Evolutionary conservation across 2,329 filamentous ascomycete species (phyloP).

Genomic region (Harringtonia lauricola): DNA sequence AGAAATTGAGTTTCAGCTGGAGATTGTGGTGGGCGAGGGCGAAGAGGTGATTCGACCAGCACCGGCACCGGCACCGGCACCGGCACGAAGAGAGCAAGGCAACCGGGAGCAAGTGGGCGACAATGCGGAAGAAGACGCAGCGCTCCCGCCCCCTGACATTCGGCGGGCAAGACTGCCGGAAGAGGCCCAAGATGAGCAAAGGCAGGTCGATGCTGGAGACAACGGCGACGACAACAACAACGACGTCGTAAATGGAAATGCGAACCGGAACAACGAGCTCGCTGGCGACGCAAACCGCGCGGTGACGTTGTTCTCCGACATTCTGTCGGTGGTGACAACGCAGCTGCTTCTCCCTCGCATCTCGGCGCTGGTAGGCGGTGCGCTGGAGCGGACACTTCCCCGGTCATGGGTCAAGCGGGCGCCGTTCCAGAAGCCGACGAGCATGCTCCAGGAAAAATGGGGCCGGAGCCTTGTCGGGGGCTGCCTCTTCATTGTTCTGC

Average conservation of each 20-base stretch:
- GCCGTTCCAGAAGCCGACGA: slow-evolving; percentile 15
- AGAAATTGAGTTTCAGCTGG: slow-evolving; percentile 7
- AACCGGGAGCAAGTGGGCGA: slow-evolving; percentile 19
- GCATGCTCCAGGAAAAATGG: slow-evolving; percentile 75
- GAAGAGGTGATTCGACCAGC: no score
- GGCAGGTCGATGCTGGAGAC: neutral
- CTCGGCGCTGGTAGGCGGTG: slow-evolving; percentile 65
- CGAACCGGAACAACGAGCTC: slow-evolving; percentile 15
- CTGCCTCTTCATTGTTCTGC: slow-evolving; percentile 76
- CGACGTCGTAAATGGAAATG: neutral
- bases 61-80: no score
- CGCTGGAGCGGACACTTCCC: slow-evolving; percentile 60
- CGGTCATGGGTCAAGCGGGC: slow-evolving; percentile 48
- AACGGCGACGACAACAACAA: neutral
- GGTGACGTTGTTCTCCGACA: slow-evolving; percentile 22
- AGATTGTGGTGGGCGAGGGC: slow-evolving; percentile 5
- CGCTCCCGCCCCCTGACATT: slow-evolving; percentile 4
- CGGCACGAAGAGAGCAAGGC: no score
- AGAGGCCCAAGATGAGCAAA: neutral
- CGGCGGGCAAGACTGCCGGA: neutral
- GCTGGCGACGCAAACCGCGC: slow-evolving; percentile 14
- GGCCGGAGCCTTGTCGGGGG: slow-evolving; percentile 82
- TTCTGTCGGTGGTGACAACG: slow-evolving; percentile 39
- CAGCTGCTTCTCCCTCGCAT: slow-evolving; percentile 70
- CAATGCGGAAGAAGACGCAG: slow-evolving; percentile 9